phyloP scores from a whole-genome alignment of 148 eudicot genomes.

The Dianthus caryophyllus region DNA sequence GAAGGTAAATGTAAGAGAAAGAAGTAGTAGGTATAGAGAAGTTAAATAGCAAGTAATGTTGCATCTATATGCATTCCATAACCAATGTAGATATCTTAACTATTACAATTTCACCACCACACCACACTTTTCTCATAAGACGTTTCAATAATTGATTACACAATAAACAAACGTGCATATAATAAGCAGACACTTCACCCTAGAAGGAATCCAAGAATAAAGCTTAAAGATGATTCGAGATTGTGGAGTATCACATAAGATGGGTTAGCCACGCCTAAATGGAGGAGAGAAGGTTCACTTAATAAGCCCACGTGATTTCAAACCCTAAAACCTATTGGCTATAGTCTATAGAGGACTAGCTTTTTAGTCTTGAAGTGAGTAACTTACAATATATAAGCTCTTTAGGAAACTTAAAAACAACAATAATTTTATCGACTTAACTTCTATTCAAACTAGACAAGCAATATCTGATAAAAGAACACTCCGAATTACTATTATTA shows the following conservation, averaged over 20 bases:
- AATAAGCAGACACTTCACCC: neutral
- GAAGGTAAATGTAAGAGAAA: neutral
- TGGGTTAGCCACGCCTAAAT: too few species aligned
- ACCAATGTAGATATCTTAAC: neutral
- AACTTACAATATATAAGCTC: too few species aligned
- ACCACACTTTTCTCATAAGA: neutral
- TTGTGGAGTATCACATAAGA: too few species aligned
- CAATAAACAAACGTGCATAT: neutral
- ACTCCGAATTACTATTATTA: conserved; percentile 6
- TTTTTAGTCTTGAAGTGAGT: too few species aligned
- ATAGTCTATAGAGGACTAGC: too few species aligned
- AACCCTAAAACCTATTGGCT: too few species aligned
- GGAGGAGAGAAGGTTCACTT: too few species aligned
- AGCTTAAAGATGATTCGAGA: too few species aligned
- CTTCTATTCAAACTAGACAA: conserved; percentile 4
- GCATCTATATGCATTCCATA: neutral
- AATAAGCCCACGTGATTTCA: too few species aligned
- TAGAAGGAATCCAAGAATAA: neutral
- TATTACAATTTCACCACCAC: neutral
- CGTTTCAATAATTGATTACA: neutral
- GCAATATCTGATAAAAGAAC: neutral
- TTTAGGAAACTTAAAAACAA: too few species aligned
- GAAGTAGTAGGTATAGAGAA: neutral
- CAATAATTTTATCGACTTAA: neutral
- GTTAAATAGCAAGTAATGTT: neutral